Evolutionary conservation across 164 flowering plant species (phyloP), one percentile per base, ranked within the genome.

Genomic region (Brasenia schreberi): DNA sequence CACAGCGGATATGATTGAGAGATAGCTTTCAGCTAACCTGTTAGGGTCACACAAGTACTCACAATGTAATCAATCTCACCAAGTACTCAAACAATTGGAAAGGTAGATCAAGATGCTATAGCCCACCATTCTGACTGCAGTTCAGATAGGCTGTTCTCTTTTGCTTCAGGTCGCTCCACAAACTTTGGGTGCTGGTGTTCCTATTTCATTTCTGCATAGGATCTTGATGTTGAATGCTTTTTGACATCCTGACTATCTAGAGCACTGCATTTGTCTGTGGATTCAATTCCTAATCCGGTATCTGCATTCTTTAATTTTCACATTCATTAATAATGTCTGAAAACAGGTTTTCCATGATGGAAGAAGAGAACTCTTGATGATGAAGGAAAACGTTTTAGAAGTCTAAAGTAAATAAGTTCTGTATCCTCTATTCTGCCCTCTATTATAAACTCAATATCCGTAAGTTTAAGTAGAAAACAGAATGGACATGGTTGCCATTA

Each of bases 111-210:
- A 45, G 53, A 45, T 7, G 53, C 53, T 45, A 45, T 45, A 45
- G 5, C 77, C 14, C 76, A 86, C 93, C 92, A 72, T 42, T 77
- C 73, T 19, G 66, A 71, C 66, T 82, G 78, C 68, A 83, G 64
- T 42, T 84, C 82, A 62, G 42, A 52, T 67, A 83, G 75, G 60
- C 76, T 76, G 6, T 53, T 66, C 70, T 60, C 82, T 72, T 68
- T 75, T 43, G 79, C 67, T 61, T 77, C 75, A 1, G 53, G 53
- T 12, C 12, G 7, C 53, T 45, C 53, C 53, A 2, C 12, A 12
- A 45, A 45, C 53, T 70, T 10, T 19, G 82, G 70, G 62, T 81
- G 80, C n/a, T 76, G 73, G 52, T 83, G 79, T 74, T 83, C 84
- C 65, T 73, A 74, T 64, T 77, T 80, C 89, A 84, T 82, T 64